phyloP scores from a whole-genome alignment of 257 asterid genomes.

The Eucommia ulmoides region DNA sequence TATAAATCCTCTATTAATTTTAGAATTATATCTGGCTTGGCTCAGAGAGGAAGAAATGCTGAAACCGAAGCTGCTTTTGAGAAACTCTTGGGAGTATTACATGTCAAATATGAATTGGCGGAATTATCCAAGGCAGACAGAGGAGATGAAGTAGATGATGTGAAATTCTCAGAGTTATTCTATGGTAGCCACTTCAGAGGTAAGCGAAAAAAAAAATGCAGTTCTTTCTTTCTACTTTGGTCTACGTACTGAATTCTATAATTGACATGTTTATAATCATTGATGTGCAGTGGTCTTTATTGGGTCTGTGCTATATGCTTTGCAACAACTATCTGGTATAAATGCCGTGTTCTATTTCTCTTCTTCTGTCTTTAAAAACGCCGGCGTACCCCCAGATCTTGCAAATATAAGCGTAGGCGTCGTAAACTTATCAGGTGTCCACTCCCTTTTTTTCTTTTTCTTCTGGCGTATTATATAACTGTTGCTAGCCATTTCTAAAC shows the following conservation, averaged over 20 bases:
- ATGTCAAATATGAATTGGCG: conserved; percentile 64
- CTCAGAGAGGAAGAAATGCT: conserved; percentile 66
- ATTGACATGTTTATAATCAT: too few species aligned
- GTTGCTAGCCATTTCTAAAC: conserved; percentile 4
- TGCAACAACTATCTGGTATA: conserved; percentile 92
- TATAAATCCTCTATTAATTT: too few species aligned
- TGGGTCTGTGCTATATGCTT: conserved; percentile 66
- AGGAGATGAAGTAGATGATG: conserved; percentile 49
- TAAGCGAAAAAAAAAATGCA: too few species aligned
- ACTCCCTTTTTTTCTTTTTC: not conserved
- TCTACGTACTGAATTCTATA: too few species aligned
- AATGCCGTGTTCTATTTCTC: conserved; percentile 97
- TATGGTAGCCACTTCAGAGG: conserved; percentile 66
- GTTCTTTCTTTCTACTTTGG: too few species aligned
- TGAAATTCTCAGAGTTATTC: conserved; percentile 54
- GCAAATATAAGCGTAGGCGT: conserved; percentile 77
- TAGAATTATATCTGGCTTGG: too few species aligned
- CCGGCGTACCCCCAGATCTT: conserved; percentile 77
- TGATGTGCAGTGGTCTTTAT: conserved; percentile 76
- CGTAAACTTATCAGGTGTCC: conserved; percentile 73
- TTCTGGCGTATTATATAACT: not conserved
- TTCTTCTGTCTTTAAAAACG: conserved; percentile 76
- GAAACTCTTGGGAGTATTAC: conserved; percentile 71
- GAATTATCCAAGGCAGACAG: conserved; percentile 62
- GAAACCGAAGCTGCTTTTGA: conserved; percentile 74